phyloP scores from a whole-genome alignment of 2,329 filamentous ascomycete species.

The Penicillium sp. region DNA sequence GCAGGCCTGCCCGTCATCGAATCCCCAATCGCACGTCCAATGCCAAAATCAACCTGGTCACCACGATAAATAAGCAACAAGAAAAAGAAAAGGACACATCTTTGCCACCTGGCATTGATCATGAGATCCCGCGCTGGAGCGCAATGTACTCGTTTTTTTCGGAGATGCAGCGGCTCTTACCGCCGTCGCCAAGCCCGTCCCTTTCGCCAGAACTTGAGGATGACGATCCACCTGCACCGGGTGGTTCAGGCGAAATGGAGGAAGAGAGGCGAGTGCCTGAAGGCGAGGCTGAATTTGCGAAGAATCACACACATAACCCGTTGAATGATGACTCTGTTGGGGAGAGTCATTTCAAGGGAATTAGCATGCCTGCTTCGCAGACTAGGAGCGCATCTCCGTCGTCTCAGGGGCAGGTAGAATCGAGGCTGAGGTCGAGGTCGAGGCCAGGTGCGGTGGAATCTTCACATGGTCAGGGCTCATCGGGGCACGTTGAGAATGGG shows the following conservation, averaged over 20 bases:
- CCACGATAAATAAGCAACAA: not conserved
- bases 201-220: not conserved
- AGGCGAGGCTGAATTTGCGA: not conserved
- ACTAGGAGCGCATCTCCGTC: not conserved
- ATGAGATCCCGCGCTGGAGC: constrained; percentile 8
- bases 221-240: not conserved
- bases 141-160: constrained; percentile 1
- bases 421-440: not conserved
- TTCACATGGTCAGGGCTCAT: not conserved
- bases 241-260: not conserved
- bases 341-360: not conserved
- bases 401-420: not conserved
- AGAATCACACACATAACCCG: not conserved
- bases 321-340: not conserved
- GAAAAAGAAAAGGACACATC: not conserved
- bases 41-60: not conserved
- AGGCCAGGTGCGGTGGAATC: not conserved
- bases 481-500: not conserved
- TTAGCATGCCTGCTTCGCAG: not conserved
- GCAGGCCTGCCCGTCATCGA: not conserved
- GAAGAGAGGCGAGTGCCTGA: not conserved
- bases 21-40: not conserved
- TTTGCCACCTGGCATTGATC: not conserved
- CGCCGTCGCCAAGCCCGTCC: not conserved
- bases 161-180: constrained; percentile 2